Evolutionary conservation across 2,329 filamentous ascomycete genomes (phyloP), one percentile per base, ranked within the genome.

Genomic region (Shiraia sp.): DNA sequence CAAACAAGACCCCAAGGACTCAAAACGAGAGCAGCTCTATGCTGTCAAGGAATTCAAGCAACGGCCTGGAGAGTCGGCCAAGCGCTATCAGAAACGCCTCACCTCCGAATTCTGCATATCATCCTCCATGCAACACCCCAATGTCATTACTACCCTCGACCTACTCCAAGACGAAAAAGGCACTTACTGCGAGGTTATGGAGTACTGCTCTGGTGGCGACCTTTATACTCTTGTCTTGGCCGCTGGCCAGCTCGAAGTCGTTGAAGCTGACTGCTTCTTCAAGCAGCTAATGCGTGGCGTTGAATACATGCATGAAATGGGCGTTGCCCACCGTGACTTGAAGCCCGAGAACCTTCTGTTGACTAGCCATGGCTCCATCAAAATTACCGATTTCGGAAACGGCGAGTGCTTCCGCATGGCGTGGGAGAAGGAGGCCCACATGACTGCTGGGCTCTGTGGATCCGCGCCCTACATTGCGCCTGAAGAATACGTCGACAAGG

Each of bases 341-440:
- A 99, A 99, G 71, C 93, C 93, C 0, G 93, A 99, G 70, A 99
- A 99, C 57, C 79, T 99, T 10, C 83, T 99, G 1, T 79, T 99
- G 41, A 99, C 93, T 3, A 93, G 88, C 0, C 89, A 91, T 53
- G 93, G 93, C 43, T 88, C 85, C 10, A 82, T 99, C 57, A 99
- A 99, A 66, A 99, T 99, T 53, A 97, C 93, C 19, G 93, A 99
- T 69, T 99, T 99, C 59, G 93, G 93, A 49, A 99, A 99, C 60
- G 93, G 93, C 61, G 93, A 99, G 72, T 99, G 93, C 72, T 99
- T 99, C 80, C 87, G 93, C 41, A 97, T 97, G 92, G 93, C 93
- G 2, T 99, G 93, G 93, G 93, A 99, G 71, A 93, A 90, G 39
- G 91, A 97, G 69, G 87, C 93, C 14, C 93, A 97, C 71, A 96